A percentile compares a stretch with the other conserved stretches of the same genome.
These are phyloP conservation scores for Dichotomocladium elegans DNA, from an alignment of 371 early-diverging fungal genomes.

Conservation along the genomic window DNA sequence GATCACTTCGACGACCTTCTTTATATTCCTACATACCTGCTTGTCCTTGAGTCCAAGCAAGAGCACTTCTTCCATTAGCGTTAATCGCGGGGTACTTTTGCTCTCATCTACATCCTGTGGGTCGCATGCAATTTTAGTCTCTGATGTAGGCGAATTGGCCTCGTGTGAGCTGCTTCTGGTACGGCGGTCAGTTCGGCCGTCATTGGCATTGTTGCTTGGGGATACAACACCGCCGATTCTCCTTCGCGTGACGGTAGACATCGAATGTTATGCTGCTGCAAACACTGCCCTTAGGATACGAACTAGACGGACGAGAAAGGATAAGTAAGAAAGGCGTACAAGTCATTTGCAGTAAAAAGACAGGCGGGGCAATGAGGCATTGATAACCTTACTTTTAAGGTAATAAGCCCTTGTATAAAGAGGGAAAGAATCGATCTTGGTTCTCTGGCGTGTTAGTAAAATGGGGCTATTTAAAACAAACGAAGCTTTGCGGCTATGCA, in stretches of 20 bases:
- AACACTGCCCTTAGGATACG: too few species aligned
- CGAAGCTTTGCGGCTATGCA: too few species aligned
- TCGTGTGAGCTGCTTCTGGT: conserved; percentile 2
- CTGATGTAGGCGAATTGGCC: conserved; percentile 15
- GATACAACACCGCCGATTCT: conserved; percentile 20
- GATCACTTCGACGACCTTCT: neutral
- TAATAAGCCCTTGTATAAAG: too few species aligned
- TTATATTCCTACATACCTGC: conserved; percentile 55
- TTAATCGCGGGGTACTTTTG: conserved; percentile 70
- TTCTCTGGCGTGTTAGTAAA: too few species aligned
- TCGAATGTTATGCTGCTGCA: conserved; percentile 7
- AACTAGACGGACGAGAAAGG: too few species aligned
- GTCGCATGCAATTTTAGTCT: conserved; percentile 45
- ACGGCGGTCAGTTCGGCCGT: neutral
- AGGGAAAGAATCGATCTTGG: too few species aligned
- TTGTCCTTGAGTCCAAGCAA: conserved; percentile 92
- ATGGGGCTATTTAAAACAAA: too few species aligned
- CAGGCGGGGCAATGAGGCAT: too few species aligned
- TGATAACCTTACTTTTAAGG: too few species aligned
- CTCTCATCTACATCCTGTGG: conserved; percentile 57
- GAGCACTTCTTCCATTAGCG: conserved; percentile 92
- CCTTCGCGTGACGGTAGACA: conserved; percentile 48
- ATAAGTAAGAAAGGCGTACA: too few species aligned
- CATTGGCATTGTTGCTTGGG: neutral
- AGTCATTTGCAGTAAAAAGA: too few species aligned